These are phyloP conservation scores for Calonectria honghensis DNA, from an alignment of 2,329 filamentous ascomycete genomes.

Conservation along the genomic window DNA sequence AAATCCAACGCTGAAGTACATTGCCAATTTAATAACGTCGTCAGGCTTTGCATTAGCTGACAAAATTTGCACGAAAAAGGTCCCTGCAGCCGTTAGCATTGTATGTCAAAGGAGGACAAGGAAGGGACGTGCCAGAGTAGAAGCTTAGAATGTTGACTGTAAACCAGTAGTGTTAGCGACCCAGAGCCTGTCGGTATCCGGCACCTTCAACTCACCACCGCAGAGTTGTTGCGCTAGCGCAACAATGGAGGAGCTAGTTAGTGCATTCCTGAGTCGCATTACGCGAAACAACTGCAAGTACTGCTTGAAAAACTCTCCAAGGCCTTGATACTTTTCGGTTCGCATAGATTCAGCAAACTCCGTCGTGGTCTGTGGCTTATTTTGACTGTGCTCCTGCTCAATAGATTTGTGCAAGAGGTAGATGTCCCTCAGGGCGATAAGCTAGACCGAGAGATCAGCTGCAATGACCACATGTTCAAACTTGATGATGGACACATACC, in stretches of 20 bases:
- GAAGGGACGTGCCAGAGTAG: slow-evolving; percentile 61
- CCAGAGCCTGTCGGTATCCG: slow-evolving; percentile 46
- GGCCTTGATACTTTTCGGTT: background rate
- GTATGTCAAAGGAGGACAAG: accelerated
- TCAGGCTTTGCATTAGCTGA: background rate
- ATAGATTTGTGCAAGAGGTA: slow-evolving; percentile 45
- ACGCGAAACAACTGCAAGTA: slow-evolving; percentile 44
- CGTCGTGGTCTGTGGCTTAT: background rate
- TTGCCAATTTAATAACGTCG: slow-evolving; percentile 57
- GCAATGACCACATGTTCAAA: background rate
- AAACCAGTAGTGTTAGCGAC: slow-evolving; percentile 5
- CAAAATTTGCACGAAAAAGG: slow-evolving; percentile 2
- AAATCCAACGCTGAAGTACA: slow-evolving; percentile 62
- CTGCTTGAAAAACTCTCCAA: slow-evolving; percentile 39
- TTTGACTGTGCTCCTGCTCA: slow-evolving; percentile 12
- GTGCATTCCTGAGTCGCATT: slow-evolving; percentile 44
- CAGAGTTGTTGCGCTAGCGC: slow-evolving; percentile 55
- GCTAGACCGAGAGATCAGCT: background rate
- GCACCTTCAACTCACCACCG: slow-evolving; percentile 44
- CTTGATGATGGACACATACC: slow-evolving; percentile 10
- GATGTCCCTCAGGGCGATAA: background rate
- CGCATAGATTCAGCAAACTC: background rate
- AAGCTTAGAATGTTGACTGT: slow-evolving; percentile 62
- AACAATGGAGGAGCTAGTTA: slow-evolving; percentile 53
- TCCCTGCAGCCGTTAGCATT: background rate